Evolutionary conservation across 345 rosid species (phyloP).

Genomic region (Camelina laxa): DNA sequence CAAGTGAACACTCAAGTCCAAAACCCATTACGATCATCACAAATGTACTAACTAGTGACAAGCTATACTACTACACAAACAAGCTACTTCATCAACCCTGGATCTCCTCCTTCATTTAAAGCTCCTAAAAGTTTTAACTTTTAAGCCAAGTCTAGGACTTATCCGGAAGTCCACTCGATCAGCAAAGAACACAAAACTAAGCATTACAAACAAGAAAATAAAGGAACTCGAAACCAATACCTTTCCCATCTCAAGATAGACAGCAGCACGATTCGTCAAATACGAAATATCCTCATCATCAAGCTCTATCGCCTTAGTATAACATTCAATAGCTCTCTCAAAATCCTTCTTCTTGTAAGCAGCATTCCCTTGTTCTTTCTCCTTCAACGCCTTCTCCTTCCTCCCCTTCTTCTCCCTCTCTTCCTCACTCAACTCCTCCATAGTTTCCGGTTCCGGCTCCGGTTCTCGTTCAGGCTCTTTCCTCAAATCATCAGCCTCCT

Average conservation of each 20-base stretch:
- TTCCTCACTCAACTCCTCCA: slow-evolving; percentile 44
- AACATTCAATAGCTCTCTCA: slow-evolving; percentile 77
- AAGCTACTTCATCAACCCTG: background rate
- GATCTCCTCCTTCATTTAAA: background rate
- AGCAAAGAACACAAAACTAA: background rate
- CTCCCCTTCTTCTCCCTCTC: slow-evolving; percentile 48
- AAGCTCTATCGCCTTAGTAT: slow-evolving; percentile 79
- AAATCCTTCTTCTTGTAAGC: slow-evolving; percentile 95
- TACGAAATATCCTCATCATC: slow-evolving; percentile 90
- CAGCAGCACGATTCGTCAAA: slow-evolving; percentile 90
- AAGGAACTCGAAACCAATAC: slow-evolving; percentile 42
- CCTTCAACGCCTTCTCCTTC: slow-evolving; percentile 54
- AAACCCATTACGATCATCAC: background rate
- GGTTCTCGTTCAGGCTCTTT: slow-evolving; percentile 43
- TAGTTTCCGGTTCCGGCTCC: slow-evolving; percentile 34
- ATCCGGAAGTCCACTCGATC: background rate
- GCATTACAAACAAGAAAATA: background rate
- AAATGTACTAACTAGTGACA: background rate
- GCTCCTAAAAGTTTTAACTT: background rate
- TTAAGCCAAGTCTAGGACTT: background rate
- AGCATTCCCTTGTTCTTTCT: slow-evolving; percentile 84
- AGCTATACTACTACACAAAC: background rate
- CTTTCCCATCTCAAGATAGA: slow-evolving; percentile 88
- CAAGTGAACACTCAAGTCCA: background rate
- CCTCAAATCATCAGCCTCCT: slow-evolving; percentile 51